Base-by-base conservation (phyloP, 2,329 filamentous ascomycete genomes). In the Xylariaceae sp. region DNA sequence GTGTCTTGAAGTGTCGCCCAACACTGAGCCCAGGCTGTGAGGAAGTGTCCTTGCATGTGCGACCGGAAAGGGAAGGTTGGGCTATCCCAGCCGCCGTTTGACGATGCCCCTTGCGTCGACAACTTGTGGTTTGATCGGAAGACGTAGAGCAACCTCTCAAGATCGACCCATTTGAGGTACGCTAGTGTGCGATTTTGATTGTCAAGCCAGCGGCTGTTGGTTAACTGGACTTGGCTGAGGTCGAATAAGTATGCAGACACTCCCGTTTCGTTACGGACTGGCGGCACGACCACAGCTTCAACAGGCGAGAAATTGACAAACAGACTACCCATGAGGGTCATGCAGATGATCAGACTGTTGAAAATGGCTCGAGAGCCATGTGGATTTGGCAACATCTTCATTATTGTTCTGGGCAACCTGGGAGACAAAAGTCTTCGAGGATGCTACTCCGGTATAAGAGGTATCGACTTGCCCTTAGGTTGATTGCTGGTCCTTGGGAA, bases 21-120 rank as follows among this genome's bases (percentile, higher is more conserved):
- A 62, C 79, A 82, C 34, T 80, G 75, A 1, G 78, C 71, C 80
- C 79, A 83, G 0, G 77, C 80, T 1, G 73, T 79, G 28, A 83
- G 74, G 28, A 77, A 77, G 64, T 83, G 81, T 0, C 81, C 81
- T 55, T 84, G 81, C 17, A 75, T 63, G 46, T 83, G 81, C 0
- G 75, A 75, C 12, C 81, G 75, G 64, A 84, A 84, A 0, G 81
- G 81, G 40, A 84, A 83, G 43, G 77, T 71, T 1, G 81, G 81
- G 1, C 78, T 78, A 65, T 84, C 81, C 81, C 81, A 83, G 2
- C 81, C 81, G 2, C 79, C 79, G 44, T 81, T 80, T 5, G 72
- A 45, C 1, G 69, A 59, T 2, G 80, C 81, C 1, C 77, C 77
- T 2, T 78, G 72, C 7, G 79, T 82, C 3, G 75, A 76, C 1